Percentiles rank a stretch among this genome's conserved stretches.
phyloP scores from a whole-genome alignment of 352 stramenopile species.

The Pythium phragmitis region DNA sequence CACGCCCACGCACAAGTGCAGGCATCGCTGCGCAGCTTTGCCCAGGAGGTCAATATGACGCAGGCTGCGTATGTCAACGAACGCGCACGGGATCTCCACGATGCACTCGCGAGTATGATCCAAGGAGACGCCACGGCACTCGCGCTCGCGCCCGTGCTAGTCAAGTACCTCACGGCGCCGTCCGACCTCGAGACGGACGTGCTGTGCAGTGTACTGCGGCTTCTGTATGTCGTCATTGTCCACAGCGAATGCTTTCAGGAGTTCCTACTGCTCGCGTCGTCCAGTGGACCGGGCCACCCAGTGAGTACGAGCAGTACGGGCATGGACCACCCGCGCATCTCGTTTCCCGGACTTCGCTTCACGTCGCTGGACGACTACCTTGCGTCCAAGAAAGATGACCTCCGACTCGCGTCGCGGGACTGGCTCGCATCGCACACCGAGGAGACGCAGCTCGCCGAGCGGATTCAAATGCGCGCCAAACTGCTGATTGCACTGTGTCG shows the following conservation, averaged over 20 bases:
- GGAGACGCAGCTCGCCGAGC: slow-evolving; percentile 24
- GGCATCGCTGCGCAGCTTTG: slow-evolving; percentile 27
- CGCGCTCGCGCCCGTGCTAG: slow-evolving; percentile 26
- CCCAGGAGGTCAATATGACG: slow-evolving; percentile 28
- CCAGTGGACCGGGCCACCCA: neutral
- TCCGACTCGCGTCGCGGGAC: neutral
- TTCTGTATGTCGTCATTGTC: slow-evolving; percentile 28
- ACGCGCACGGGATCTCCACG: slow-evolving; percentile 32
- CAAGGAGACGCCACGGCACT: slow-evolving; percentile 19
- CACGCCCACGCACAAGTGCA: slow-evolving; percentile 28
- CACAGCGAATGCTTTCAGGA: slow-evolving; percentile 33
- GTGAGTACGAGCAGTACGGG: neutral
- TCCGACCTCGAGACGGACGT: slow-evolving; percentile 27
- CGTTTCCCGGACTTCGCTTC: slow-evolving; percentile 26
- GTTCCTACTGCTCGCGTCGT: slow-evolving; percentile 27
- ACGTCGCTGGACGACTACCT: slow-evolving; percentile 28
- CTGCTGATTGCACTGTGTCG: slow-evolving; percentile 32
- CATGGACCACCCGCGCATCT: slow-evolving; percentile 29
- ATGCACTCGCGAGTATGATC: slow-evolving; percentile 29
- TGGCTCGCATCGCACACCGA: slow-evolving; percentile 11
- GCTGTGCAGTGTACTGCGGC: slow-evolving; percentile 27
- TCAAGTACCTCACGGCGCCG: slow-evolving; percentile 25
- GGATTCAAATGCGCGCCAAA: slow-evolving; percentile 28
- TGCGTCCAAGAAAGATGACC: slow-evolving; percentile 21
- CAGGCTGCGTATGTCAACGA: slow-evolving; percentile 31